A percentile compares a stretch with the other conserved stretches of the same genome.
Evolutionary conservation across 305 asterid genomes (phyloP).

Genomic region (Solanum hybrid): DNA sequence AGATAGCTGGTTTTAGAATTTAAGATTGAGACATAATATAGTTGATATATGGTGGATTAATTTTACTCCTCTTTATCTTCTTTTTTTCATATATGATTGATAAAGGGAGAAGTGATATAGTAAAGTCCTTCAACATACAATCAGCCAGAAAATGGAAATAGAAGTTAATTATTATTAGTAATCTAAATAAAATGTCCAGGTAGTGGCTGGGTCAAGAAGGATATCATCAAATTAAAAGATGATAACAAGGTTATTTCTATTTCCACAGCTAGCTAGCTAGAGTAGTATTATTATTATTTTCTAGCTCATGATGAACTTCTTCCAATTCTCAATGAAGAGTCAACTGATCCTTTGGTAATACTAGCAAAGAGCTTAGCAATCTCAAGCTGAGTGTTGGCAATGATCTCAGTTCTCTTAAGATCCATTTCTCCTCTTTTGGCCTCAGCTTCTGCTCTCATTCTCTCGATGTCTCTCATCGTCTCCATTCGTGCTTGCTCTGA

Average conservation of each 20-base stretch:
- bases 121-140: not conserved
- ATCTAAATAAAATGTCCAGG: not conserved
- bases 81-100: not conserved
- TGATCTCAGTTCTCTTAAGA: constrained; percentile 63
- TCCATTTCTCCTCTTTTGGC: constrained; percentile 72
- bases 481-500: constrained; percentile 69
- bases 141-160: not conserved
- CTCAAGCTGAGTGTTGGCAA: constrained; percentile 71
- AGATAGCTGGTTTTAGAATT: not conserved
- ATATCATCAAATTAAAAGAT: not conserved
- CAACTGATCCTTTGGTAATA: constrained; percentile 22
- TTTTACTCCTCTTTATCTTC: not conserved
- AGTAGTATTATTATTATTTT: not conserved
- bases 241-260: not conserved
- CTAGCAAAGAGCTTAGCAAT: constrained; percentile 65
- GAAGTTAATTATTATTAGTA: not conserved
- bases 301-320: constrained; percentile 20
- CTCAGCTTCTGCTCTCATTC: constrained; percentile 67
- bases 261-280: not conserved
- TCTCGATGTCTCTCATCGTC: constrained; percentile 66
- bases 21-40: not conserved
- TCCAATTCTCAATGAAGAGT: constrained; percentile 39
- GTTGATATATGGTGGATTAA: not conserved
- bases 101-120: not conserved
- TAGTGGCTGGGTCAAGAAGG: not conserved